Base-by-base conservation (phyloP, 164 flowering plant species). In the Taxillus chinensis region DNA sequence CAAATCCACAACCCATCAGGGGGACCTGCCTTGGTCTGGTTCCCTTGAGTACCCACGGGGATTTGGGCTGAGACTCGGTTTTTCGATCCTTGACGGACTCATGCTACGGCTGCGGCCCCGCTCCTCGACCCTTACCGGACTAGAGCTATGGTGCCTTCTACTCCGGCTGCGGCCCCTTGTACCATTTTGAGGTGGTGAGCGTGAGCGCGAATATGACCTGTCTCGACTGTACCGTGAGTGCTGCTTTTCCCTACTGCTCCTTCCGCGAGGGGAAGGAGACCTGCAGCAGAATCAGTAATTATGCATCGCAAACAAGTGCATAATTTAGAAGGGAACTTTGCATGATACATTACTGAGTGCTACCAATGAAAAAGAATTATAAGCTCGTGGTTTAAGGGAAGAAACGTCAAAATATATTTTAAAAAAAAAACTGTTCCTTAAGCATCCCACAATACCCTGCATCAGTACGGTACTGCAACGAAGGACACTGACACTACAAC, bases 241-340 rank as follows among this genome's bases (percentile, higher is more conserved):
- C 39, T 75, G 64, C 57, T 69, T 70, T 45, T 68, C 39, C 42
- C 73, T 72, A 52, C 73, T 62, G 68, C 77, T 75, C 53, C 68
- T 71, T n/a, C 68, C 81, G 61, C 62, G 63, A 5, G 88, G 88
- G 27, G 93, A 83, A 41, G 77, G 68, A 45, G 88, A 82, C 62
- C 93, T 83, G 66, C 40, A 4, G 7, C 60, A 42, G 40, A n/a
- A 57, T 38, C 3, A 37, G 14, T 3, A 27, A 27, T 27, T 27
- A 27, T 27, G 27, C 27, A 27, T 27, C 27, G 15, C 1, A 53
- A 13, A 7, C 56, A 53, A 17, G 14, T 7, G 37, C 2, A 53
- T 5, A 7, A 27, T 27, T 27, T 27, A 27, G 27, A 27, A 27
- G 27, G 27, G 27, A 27, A 27, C 27, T 27, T 27, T 27, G 27